Evolutionary conservation across 2,329 filamentous ascomycete species (phyloP).

Genomic region (Fusarium fujikuroi): DNA sequence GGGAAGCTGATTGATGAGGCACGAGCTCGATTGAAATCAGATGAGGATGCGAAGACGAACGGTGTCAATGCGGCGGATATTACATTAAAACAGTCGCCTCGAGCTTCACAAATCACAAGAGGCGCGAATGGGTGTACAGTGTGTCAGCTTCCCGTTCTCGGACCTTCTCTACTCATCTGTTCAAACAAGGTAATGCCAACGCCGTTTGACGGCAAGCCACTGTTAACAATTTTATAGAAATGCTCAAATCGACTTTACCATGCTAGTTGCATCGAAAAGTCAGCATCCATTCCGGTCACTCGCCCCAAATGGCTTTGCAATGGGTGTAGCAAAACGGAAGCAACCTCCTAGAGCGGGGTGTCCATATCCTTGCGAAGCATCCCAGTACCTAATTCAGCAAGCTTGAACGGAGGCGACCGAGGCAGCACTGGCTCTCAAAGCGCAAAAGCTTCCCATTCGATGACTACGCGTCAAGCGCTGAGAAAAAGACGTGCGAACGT

Average conservation of each 20-base stretch:
- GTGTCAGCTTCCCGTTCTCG: constrained; percentile 61
- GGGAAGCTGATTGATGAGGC: constrained; percentile 57
- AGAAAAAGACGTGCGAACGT: constrained; percentile 2
- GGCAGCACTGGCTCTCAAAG: background rate
- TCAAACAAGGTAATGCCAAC: constrained; percentile 57
- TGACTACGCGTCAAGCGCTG: constrained; percentile 3
- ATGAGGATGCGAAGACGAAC: constrained; percentile 12
- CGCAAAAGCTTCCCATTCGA: constrained; percentile 5
- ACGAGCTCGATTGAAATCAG: constrained; percentile 44
- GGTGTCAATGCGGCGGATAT: constrained; percentile 24
- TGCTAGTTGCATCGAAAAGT: constrained; percentile 55
- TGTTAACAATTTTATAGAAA: constrained; percentile 47
- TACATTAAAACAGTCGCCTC: constrained; percentile 45
- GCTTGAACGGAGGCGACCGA: background rate
- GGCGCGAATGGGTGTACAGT: constrained; percentile 58
- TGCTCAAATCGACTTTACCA: constrained; percentile 61
- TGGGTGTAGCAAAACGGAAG: constrained; percentile 47
- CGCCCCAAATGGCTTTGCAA: constrained; percentile 58
- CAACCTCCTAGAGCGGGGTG: constrained; percentile 44
- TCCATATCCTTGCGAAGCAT: constrained; percentile 21
- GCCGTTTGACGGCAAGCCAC: background rate
- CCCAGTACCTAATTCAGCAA: background rate
- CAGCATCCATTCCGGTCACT: constrained; percentile 51
- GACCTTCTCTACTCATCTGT: constrained; percentile 61
- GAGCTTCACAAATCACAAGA: constrained; percentile 53